Conservation (phyloP, 2,329 filamentous ascomycete genomes). For the Neocucurbitaria cava region DNA sequence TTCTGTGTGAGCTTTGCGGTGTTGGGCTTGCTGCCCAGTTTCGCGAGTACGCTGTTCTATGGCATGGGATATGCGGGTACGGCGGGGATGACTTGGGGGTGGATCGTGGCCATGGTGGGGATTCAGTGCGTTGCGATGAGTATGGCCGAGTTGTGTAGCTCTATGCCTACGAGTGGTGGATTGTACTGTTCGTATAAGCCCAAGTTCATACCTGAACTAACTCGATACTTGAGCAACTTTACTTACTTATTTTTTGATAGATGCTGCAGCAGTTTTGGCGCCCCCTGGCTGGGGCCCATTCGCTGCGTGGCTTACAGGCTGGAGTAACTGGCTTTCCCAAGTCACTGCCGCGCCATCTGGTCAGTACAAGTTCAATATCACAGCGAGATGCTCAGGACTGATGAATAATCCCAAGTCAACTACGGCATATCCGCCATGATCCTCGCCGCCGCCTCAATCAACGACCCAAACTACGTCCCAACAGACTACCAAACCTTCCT, state of each 20-base stretch:
- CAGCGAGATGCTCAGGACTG: constrained; percentile 1
- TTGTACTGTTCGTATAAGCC: no score
- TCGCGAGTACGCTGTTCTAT: constrained; percentile 75
- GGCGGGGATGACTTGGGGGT: constrained; percentile 72
- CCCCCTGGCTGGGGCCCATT: constrained; percentile 70
- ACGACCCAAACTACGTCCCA: constrained; percentile 69
- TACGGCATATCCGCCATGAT: constrained; percentile 74
- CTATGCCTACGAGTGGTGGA: constrained; percentile 75
- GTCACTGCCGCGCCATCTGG: constrained; percentile 68
- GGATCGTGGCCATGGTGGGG: constrained; percentile 75
- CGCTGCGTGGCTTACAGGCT: constrained; percentile 72
- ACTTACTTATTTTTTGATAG: no score
- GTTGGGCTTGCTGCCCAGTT: constrained; percentile 72
- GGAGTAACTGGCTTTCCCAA: constrained; percentile 74
- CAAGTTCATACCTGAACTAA: no score
- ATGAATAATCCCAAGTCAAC: constrained; percentile 56
- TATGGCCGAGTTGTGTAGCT: constrained; percentile 73
- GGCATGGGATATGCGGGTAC: constrained; percentile 63
- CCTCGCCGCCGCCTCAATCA: constrained; percentile 72
- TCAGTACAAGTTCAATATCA: constrained; percentile 14
- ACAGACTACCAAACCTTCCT: constrained; percentile 72
- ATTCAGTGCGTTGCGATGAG: constrained; percentile 73
- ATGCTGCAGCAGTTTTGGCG: constrained; percentile 74
- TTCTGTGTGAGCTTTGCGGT: constrained; percentile 79
- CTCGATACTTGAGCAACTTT: no score